These are phyloP conservation scores for Cyclanthera cordifolia DNA, from an alignment of 306 rosid species.

Conservation along the genomic window DNA sequence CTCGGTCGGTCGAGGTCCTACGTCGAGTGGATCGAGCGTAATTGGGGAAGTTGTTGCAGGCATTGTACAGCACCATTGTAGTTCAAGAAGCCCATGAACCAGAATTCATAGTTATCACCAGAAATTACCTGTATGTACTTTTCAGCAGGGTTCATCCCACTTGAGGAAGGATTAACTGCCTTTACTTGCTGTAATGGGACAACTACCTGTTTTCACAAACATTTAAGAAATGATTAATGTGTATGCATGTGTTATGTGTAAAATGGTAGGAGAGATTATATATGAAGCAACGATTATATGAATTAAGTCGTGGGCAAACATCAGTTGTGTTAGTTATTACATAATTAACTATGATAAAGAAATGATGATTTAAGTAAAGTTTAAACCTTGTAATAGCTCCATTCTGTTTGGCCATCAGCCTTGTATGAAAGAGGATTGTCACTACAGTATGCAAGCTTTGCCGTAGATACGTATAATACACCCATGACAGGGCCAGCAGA, in stretches of 20 bases:
- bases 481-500: constrained; percentile 81
- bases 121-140: constrained; percentile 78
- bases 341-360: too few species aligned
- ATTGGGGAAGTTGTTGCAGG: constrained; percentile 37
- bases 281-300: too few species aligned
- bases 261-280: too few species aligned
- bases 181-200: constrained; percentile 83
- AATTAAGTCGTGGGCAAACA: too few species aligned
- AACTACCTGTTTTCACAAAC: constrained; percentile 40
- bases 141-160: constrained; percentile 62
- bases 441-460: constrained; percentile 76
- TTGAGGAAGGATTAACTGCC: constrained; percentile 78
- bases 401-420: constrained; percentile 40
- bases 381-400: constrained; percentile 93
- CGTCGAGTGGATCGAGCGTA: background rate
- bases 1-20: background rate
- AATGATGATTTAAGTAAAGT: background rate
- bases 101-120: constrained; percentile 89
- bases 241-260: too few species aligned
- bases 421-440: constrained; percentile 78
- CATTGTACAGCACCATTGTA: constrained; percentile 74
- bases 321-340: too few species aligned
- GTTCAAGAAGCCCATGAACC: constrained; percentile 92
- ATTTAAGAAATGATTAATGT: background rate
- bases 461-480: constrained; percentile 53